phyloP scores from a whole-genome alignment of 2,329 filamentous ascomycete genomes.

The Tolypocladium tropicale region DNA sequence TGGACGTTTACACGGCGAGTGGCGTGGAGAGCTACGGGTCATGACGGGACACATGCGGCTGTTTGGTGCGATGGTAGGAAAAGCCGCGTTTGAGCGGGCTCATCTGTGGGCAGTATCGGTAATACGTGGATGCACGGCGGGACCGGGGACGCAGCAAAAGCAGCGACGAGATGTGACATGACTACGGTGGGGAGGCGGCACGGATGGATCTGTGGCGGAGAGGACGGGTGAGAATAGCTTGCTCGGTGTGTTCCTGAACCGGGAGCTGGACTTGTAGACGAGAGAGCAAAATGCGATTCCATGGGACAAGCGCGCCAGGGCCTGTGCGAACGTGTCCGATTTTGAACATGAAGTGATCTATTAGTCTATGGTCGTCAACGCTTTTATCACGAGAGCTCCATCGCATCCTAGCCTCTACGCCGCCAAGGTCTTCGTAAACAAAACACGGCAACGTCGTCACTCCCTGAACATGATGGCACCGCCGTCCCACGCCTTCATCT shows the following conservation, averaged over 20 bases:
- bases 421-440: no score
- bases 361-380: no score
- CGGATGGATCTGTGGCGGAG: not conserved
- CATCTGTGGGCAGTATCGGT: not conserved
- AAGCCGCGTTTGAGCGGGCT: not conserved
- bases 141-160: not conserved
- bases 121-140: not conserved
- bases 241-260: not conserved
- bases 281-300: not conserved
- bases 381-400: no score
- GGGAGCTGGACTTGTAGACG: not conserved
- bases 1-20: not conserved
- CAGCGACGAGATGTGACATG: not conserved
- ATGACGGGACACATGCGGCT: not conserved
- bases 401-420: not conserved
- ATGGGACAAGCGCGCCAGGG: not conserved
- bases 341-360: no score
- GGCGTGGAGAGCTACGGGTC: not conserved
- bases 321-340: not conserved
- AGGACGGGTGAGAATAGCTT: not conserved
- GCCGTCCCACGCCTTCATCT: constrained; percentile 24
- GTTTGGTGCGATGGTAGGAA: not conserved
- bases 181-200: not conserved
- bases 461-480: constrained; percentile 26
- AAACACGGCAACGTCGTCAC: constrained; percentile 5